Conservation (phyloP, 1,139 yeast genomes). For the Nakaseomyces kungkrabaensis region DNA sequence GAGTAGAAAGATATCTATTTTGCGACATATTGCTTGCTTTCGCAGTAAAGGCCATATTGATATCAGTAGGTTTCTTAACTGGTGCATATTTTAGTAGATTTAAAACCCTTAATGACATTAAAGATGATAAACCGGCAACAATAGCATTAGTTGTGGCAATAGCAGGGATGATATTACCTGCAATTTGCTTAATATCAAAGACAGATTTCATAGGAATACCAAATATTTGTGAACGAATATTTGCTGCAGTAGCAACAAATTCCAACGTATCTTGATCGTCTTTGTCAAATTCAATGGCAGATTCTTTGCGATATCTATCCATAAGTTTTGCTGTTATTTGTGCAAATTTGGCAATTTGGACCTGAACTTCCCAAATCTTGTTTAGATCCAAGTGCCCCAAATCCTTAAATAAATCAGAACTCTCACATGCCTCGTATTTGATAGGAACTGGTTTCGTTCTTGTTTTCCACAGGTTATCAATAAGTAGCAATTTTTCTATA, state of each 20-base stretch:
- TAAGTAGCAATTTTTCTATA: conserved; percentile 58
- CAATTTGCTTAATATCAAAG: conserved; percentile 85
- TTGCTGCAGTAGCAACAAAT: conserved; percentile 84
- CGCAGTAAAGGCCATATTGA: conserved; percentile 54
- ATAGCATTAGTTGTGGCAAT: conserved; percentile 97
- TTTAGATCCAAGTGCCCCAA: conserved; percentile 16
- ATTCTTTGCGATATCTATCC: conserved; percentile 35
- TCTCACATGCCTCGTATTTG: conserved; percentile 14
- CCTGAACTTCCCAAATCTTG: conserved; percentile 47
- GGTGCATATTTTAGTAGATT: conserved; percentile 19
- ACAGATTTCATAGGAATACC: conserved; percentile 64
- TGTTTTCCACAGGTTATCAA: conserved; percentile 72
- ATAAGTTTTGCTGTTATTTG: conserved; percentile 44
- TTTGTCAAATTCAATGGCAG: conserved; percentile 63
- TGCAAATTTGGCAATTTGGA: conserved; percentile 54
- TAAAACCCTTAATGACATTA: conserved; percentile 56
- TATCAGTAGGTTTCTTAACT: conserved; percentile 17
- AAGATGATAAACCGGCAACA: conserved; percentile 77
- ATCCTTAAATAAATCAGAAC: background rate
- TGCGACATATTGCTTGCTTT: conserved; percentile 43
- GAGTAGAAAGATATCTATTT: conserved; percentile 53
- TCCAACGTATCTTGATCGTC: conserved; percentile 87
- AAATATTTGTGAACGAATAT: conserved; percentile 67
- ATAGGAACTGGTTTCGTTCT: conserved; percentile 62
- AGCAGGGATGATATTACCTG: conserved; percentile 97